Percentiles rank a stretch among this genome's conserved stretches.
Evolutionary conservation across 768 basidiomycete genomes (phyloP).

Genomic region (Pseudohyphozyma bogoriensis): DNA sequence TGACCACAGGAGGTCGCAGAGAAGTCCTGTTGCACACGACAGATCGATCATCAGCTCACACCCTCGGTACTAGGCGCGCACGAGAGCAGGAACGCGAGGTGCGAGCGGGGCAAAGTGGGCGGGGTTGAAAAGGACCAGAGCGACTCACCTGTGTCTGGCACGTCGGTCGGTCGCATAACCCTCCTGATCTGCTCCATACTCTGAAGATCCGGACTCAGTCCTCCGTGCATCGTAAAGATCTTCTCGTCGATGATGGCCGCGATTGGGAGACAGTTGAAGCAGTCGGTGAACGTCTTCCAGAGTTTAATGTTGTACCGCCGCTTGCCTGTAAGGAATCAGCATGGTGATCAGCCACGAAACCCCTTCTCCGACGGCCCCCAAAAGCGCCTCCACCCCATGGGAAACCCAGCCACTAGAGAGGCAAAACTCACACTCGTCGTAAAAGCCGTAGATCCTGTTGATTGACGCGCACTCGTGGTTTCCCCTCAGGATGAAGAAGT

Average conservation of each 20-base stretch:
- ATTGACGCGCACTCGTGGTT: conserved; percentile 99
- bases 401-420: not conserved
- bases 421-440: conserved; percentile 82
- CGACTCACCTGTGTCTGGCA: conserved; percentile 83
- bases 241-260: conserved; percentile 99
- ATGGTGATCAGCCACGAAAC: conserved; percentile 1
- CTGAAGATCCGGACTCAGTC: conserved; percentile 90
- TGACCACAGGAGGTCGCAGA: conserved; percentile 96
- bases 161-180: conserved; percentile 98
- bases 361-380: not conserved
- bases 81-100: not conserved
- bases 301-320: conserved; percentile 99
- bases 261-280: conserved; percentile 98
- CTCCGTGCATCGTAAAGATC: conserved; percentile 99
- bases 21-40: conserved; percentile 52
- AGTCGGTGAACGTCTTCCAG: conserved; percentile 99
- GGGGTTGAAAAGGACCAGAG: not conserved
- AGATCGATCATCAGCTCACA: not conserved
- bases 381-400: not conserved
- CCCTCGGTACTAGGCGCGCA: not conserved
- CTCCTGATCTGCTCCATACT: conserved; percentile 99
- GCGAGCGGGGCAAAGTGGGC: not conserved
- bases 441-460: conserved; percentile 99
- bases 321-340: conserved; percentile 59
- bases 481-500: conserved; percentile 97